phyloP scores from a whole-genome alignment of 495 filamentous ascomycete genomes.

The Apodospora peruviana region DNA sequence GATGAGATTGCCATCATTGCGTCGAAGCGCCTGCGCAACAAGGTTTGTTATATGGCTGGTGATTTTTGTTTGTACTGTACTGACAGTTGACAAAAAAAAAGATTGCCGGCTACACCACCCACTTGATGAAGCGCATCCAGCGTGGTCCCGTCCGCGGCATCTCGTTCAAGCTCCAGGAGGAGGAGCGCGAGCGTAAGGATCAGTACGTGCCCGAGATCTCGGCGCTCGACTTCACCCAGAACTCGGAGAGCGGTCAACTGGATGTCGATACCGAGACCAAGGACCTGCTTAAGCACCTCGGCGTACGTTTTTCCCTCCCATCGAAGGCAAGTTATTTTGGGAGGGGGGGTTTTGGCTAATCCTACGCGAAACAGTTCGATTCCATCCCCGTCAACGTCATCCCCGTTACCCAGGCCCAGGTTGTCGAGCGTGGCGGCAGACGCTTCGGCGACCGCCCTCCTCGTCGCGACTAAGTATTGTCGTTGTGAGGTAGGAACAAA shows the following conservation, averaged over 20 bases:
- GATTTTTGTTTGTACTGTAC: not conserved
- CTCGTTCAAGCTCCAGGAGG: conserved; percentile 99
- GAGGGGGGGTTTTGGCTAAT: too few species aligned
- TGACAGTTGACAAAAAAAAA: too few species aligned
- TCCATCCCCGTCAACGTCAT: conserved; percentile 93
- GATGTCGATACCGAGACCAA: conserved; percentile 97
- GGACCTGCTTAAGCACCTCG: conserved; percentile 95
- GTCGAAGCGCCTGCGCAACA: conserved; percentile 96
- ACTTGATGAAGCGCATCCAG: conserved; percentile 97
- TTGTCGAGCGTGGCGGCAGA: conserved; percentile 65
- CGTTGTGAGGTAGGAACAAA: conserved; percentile 5
- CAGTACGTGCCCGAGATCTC: conserved; percentile 99
- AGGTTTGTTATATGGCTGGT: conserved; percentile 48
- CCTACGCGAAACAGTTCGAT: conserved; percentile 67
- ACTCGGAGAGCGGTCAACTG: conserved; percentile 81
- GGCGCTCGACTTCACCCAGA: conserved; percentile 92
- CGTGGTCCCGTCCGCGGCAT: conserved; percentile 98
- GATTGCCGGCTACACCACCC: conserved; percentile 98
- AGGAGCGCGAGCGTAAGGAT: conserved; percentile 99
- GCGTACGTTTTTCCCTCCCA: conserved; percentile 59
- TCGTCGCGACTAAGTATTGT: conserved; percentile 37
- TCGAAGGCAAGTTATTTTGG: too few species aligned
- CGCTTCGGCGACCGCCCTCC: conserved; percentile 43
- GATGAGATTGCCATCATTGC: conserved; percentile 99
- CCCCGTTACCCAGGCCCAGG: conserved; percentile 81